phyloP scores from a whole-genome alignment of 192 early-diverging fungal species.

The Chytriomyces sp. region DNA sequence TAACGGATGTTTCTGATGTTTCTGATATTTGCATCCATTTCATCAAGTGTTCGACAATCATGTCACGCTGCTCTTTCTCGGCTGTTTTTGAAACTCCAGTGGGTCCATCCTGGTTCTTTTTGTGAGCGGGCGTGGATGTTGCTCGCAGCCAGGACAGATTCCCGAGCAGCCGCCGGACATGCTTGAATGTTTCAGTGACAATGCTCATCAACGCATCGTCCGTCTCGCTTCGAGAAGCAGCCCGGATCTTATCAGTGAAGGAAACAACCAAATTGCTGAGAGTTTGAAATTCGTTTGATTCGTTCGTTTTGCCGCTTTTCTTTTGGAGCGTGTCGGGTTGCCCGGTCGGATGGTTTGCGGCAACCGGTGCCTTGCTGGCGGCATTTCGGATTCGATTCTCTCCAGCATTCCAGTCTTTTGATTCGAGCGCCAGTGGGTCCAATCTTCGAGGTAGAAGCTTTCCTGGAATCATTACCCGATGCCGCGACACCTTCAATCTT shows the following conservation, averaged over 20 bases:
- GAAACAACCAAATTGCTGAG: neutral
- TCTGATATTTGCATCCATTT: conserved; percentile 45
- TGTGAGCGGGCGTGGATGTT: neutral
- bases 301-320: neutral
- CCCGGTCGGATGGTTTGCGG: neutral
- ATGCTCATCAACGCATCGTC: conserved; percentile 1
- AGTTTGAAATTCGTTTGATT: neutral
- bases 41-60: conserved; percentile 32
- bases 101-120: neutral
- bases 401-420: neutral
- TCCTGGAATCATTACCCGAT: neutral
- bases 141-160: conserved; percentile 26
- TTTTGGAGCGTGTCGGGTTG: neutral
- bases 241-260: neutral
- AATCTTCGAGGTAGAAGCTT: conserved; percentile 12
- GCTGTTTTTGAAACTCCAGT: neutral
- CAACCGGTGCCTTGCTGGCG: neutral
- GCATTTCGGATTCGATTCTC: neutral
- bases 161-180: neutral
- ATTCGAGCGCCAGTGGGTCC: neutral
- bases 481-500: neutral
- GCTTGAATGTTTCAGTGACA: neutral
- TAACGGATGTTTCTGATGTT: neutral
- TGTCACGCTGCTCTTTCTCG: conserved; percentile 32
- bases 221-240: neutral